phyloP scores from a whole-genome alignment of 2,329 filamentous ascomycete genomes.

The Fusarium albosuccineum region DNA sequence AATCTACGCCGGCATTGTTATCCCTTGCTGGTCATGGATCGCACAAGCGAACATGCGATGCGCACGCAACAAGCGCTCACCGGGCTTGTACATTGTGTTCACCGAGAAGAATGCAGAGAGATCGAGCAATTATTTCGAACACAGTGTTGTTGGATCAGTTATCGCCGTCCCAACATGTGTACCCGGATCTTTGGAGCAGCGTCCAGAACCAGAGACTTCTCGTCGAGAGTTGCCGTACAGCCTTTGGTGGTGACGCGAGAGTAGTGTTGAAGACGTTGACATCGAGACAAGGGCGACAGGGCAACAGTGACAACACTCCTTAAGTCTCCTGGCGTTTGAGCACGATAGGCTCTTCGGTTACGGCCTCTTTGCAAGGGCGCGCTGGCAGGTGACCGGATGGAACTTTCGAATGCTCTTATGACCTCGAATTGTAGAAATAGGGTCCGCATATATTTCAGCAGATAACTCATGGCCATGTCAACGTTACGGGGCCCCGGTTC shows the following conservation, averaged over 20 bases:
- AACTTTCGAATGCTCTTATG: slow-evolving; percentile 37
- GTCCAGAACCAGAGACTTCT: slow-evolving; percentile 2
- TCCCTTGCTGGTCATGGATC: not conserved
- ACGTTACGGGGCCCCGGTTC: slow-evolving; percentile 21
- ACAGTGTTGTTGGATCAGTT: not conserved
- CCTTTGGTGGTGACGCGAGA: slow-evolving; percentile 18
- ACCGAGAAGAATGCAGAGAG: slow-evolving; percentile 6
- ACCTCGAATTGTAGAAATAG: slow-evolving; percentile 28
- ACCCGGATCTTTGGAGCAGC: slow-evolving; percentile 3
- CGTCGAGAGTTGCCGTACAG: slow-evolving; percentile 4
- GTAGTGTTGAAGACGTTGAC: slow-evolving; percentile 6
- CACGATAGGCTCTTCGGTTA: slow-evolving; percentile 4
- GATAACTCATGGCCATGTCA: slow-evolving; percentile 11
- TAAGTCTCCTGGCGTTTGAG: slow-evolving; percentile 4
- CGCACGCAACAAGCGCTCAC: slow-evolving; percentile 5
- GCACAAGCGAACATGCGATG: slow-evolving; percentile 3
- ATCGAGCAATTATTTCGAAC: not conserved
- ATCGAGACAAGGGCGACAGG: slow-evolving; percentile 4
- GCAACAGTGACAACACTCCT: not conserved
- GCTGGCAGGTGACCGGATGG: slow-evolving; percentile 34
- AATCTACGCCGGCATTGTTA: not conserved
- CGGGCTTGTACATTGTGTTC: not conserved
- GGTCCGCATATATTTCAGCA: slow-evolving; percentile 24
- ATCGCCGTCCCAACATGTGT: not conserved
- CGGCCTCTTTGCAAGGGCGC: slow-evolving; percentile 9